Evolutionary conservation across 352 stramenopile species (phyloP).

Genomic region (Peronospora destructor): DNA sequence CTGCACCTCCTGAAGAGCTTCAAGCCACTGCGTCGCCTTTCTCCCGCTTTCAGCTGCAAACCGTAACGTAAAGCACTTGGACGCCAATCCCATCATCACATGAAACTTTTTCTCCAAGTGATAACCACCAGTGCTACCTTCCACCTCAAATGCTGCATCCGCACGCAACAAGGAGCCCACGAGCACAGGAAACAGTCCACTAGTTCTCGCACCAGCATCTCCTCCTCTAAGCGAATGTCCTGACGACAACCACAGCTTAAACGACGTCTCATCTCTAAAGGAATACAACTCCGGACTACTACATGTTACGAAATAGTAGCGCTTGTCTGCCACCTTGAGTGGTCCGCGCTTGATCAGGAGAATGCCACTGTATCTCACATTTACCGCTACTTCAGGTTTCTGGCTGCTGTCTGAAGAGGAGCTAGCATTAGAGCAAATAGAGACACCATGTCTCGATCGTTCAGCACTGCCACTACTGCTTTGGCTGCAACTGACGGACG

Average conservation of each 20-base stretch:
- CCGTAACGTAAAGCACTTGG: conserved; percentile 42
- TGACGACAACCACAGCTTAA: conserved; percentile 50
- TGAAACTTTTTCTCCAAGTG: conserved; percentile 39
- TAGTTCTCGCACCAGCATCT: conserved; percentile 20
- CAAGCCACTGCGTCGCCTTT: conserved; percentile 43
- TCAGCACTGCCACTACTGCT: conserved; percentile 9
- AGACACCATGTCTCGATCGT: conserved; percentile 15
- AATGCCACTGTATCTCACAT: conserved; percentile 41
- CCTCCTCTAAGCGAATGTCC: conserved; percentile 30
- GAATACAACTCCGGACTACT: conserved; percentile 39
- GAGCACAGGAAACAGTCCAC: conserved; percentile 28
- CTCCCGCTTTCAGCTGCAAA: conserved; percentile 38
- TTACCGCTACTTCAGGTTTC: conserved; percentile 23
- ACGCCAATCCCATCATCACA: conserved; percentile 34
- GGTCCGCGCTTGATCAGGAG: conserved; percentile 41
- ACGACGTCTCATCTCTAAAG: conserved; percentile 60
- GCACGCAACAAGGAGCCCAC: conserved; percentile 53
- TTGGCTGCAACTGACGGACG: conserved; percentile 11
- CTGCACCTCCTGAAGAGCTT: conserved; percentile 55
- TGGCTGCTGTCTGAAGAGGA: conserved; percentile 9
- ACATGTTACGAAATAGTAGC: conserved; percentile 54
- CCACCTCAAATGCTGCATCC: conserved; percentile 27
- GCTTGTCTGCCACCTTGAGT: conserved; percentile 57
- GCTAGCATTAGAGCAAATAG: conserved; percentile 16
- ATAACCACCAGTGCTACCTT: conserved; percentile 22